A percentile compares a stretch with the other conserved stretches of the same genome.
phyloP scores from a whole-genome alignment of 257 asterid genomes.

The Mentha longifolia region DNA sequence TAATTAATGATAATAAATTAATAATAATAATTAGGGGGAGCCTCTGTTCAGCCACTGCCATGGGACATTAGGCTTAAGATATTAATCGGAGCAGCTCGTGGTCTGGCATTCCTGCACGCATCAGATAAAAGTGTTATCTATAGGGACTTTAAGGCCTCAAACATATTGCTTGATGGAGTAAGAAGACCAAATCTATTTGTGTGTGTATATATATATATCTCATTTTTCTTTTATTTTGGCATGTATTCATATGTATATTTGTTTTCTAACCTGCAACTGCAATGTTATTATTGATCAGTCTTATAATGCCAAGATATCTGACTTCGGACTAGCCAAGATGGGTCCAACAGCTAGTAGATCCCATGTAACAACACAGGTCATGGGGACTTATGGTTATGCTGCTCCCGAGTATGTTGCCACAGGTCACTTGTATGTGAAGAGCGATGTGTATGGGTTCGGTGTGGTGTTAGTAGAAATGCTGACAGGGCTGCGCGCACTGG shows the following conservation, averaged over 20 bases:
- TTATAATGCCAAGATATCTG: slow-evolving; percentile 60
- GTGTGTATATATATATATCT: no score
- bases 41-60: slow-evolving; percentile 54
- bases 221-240: not conserved
- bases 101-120: slow-evolving; percentile 57
- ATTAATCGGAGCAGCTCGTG: slow-evolving; percentile 57
- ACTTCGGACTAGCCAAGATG: slow-evolving; percentile 58
- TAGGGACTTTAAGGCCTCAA: slow-evolving; percentile 62
- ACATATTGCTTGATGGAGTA: slow-evolving; percentile 61
- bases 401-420: slow-evolving; percentile 64
- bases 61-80: slow-evolving; percentile 59
- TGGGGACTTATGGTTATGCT: slow-evolving; percentile 62
- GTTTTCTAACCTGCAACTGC: not conserved
- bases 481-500: slow-evolving; percentile 55
- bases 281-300: slow-evolving; percentile 25
- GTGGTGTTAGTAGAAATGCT: slow-evolving; percentile 61
- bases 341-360: slow-evolving; percentile 59
- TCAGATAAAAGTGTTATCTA: slow-evolving; percentile 51
- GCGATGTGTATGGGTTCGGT: slow-evolving; percentile 62
- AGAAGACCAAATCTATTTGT: not conserved
- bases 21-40: slow-evolving; percentile 41
- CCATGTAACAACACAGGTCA: slow-evolving; percentile 57
- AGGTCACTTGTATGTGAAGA: slow-evolving; percentile 66
- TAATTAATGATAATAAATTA: no score
- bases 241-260: not conserved